phyloP scores from a whole-genome alignment of 306 rosid genomes.

The Pyrus pyrifolia region DNA sequence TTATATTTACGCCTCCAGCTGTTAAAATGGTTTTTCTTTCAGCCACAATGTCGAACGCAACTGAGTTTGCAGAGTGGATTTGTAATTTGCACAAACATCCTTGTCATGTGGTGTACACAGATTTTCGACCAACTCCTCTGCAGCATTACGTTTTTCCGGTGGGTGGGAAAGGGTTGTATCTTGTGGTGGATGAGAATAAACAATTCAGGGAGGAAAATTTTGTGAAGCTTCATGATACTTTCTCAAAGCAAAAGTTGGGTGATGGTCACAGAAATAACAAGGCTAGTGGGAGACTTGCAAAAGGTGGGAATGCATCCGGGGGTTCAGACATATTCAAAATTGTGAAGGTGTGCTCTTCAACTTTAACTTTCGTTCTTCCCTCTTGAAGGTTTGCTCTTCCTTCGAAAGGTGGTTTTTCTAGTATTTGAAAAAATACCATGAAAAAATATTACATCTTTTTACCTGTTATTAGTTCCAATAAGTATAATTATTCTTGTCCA shows the following conservation, averaged over 20 bases:
- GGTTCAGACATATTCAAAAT: slow-evolving; percentile 88
- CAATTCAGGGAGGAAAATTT: slow-evolving; percentile 83
- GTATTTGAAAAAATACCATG: background rate
- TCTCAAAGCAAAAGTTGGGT: slow-evolving; percentile 48
- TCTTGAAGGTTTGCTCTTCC: background rate
- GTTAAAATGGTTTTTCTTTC: slow-evolving; percentile 94
- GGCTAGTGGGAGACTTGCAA: slow-evolving; percentile 51
- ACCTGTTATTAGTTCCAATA: background rate
- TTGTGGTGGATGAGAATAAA: slow-evolving; percentile 82
- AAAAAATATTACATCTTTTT: background rate
- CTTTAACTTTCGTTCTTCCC: background rate
- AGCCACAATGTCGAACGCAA: slow-evolving; percentile 94
- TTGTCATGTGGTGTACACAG: slow-evolving; percentile 93
- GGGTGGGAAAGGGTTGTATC: slow-evolving; percentile 79
- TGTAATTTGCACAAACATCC: slow-evolving; percentile 88
- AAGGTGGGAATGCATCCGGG: slow-evolving; percentile 58
- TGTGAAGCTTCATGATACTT: slow-evolving; percentile 63
- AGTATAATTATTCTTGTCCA: too few relatives aligned
- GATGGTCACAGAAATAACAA: slow-evolving; percentile 46
- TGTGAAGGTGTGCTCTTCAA: slow-evolving; percentile 59
- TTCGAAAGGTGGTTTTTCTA: background rate
- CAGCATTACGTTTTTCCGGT: slow-evolving; percentile 83
- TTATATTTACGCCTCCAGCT: slow-evolving; percentile 82
- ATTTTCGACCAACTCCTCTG: slow-evolving; percentile 88
- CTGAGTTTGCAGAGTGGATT: slow-evolving; percentile 95